Conservation (phyloP, 2,329 filamentous ascomycete species). For the Eutypa lata region DNA sequence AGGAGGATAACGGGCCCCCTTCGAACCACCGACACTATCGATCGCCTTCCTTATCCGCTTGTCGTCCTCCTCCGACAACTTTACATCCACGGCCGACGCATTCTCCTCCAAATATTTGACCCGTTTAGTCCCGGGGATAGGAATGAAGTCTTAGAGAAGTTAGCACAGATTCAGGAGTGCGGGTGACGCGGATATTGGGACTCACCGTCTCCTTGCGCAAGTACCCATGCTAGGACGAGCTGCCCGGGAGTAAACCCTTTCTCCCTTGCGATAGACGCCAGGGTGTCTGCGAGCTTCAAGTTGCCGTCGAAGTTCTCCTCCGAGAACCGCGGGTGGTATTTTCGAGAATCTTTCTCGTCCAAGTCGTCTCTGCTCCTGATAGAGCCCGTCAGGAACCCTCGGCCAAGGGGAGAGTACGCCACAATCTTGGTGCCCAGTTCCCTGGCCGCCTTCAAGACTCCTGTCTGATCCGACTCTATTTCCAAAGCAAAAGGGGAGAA, state of each 20-base stretch:
- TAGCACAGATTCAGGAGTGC: conserved; percentile 48
- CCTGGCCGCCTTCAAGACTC: conserved; percentile 13
- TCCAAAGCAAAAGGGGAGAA: background rate
- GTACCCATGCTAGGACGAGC: conserved; percentile 53
- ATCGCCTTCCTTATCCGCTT: conserved; percentile 32
- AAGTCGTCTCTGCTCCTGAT: conserved; percentile 44
- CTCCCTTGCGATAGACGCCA: conserved; percentile 23
- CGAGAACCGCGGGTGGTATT: conserved; percentile 38
- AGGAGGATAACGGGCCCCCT: conserved; percentile 13
- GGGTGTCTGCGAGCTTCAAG: conserved; percentile 26
- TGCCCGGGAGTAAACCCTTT: conserved; percentile 45
- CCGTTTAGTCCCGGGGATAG: conserved; percentile 33
- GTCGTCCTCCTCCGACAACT: conserved; percentile 33
- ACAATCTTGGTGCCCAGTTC: conserved; percentile 53
- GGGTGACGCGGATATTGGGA: conserved; percentile 31
- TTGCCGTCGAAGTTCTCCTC: conserved; percentile 50
- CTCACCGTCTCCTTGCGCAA: conserved; percentile 40
- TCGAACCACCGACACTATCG: conserved; percentile 22
- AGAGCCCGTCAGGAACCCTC: conserved; percentile 49
- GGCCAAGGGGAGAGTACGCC: conserved; percentile 54
- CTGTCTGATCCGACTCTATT: background rate
- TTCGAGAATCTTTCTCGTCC: conserved; percentile 35
- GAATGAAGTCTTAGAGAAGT: conserved; percentile 59
- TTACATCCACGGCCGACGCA: conserved; percentile 27
- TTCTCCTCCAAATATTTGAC: conserved; percentile 31